Conservation (phyloP, 371 early-diverging fungal species). For the Zancudomyces culisetae region DNA sequence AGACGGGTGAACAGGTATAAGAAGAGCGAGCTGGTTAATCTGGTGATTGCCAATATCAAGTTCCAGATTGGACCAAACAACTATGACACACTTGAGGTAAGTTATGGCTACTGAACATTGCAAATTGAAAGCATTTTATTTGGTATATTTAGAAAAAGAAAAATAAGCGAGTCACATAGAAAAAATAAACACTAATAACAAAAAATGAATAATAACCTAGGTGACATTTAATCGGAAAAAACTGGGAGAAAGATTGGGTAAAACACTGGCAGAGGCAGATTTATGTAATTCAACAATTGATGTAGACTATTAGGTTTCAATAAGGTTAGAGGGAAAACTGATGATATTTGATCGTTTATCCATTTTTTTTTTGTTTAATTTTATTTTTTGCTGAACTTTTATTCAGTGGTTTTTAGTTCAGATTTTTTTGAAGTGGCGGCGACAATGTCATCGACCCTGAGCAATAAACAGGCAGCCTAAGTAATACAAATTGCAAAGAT, state of each 20-base stretch:
- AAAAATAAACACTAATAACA: too few species aligned
- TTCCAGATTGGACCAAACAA: not conserved
- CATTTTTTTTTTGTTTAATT: too few species aligned
- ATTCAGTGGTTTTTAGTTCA: not conserved
- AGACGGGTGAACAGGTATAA: conserved; percentile 40
- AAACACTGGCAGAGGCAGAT: not conserved
- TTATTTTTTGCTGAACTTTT: conserved; percentile 4
- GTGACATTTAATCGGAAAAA: not conserved
- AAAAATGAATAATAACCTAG: too few species aligned
- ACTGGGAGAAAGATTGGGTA: not conserved
- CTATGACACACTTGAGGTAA: conserved; percentile 1
- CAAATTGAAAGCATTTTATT: too few species aligned
- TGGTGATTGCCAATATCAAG: conserved; percentile 48
- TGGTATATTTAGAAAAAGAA: too few species aligned
- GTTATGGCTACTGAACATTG: too few species aligned
- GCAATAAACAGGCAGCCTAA: conserved; percentile 66
- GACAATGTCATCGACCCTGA: conserved; percentile 96
- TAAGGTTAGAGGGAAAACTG: too few species aligned
- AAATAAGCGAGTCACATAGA: too few species aligned
- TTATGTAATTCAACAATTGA: not conserved
- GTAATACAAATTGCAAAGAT: not conserved
- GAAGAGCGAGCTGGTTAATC: conserved; percentile 38
- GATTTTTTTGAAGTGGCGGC: conserved; percentile 24
- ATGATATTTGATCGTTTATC: too few species aligned
- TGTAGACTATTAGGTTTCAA: not conserved